These are phyloP conservation scores for Morella rubra DNA, from an alignment of 306 rosid species.

Conservation along the genomic window DNA sequence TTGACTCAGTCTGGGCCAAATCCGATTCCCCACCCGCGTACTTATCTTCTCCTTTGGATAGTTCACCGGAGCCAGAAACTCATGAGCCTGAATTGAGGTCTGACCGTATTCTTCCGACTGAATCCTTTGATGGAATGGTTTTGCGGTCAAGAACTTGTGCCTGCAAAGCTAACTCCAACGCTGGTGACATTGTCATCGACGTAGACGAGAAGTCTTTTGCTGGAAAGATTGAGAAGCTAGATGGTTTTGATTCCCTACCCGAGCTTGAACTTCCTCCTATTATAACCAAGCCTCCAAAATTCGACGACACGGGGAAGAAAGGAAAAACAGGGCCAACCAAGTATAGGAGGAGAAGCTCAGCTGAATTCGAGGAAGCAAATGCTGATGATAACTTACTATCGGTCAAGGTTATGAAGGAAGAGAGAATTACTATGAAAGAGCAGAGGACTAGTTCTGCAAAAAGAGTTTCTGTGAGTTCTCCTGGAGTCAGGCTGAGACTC, in stretches of 20 bases:
- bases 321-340: slow-evolving; percentile 22
- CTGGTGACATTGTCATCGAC: slow-evolving; percentile 60
- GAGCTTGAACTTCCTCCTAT: slow-evolving; percentile 68
- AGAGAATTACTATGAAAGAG: slow-evolving; percentile 7
- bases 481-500: slow-evolving; percentile 57
- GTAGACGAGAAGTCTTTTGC: slow-evolving; percentile 44
- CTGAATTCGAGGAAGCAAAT: slow-evolving; percentile 12
- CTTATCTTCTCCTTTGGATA: slow-evolving; percentile 45
- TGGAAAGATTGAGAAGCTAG: slow-evolving; percentile 32
- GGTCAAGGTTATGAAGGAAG: slow-evolving; percentile 39
- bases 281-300: slow-evolving; percentile 51
- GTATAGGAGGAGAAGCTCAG: slow-evolving; percentile 32
- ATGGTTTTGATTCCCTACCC: slow-evolving; percentile 42
- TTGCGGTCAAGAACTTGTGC: slow-evolving; percentile 16
- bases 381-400: slow-evolving; percentile 24
- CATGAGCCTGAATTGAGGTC: slow-evolving; percentile 64
- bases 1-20: slow-evolving; percentile 60
- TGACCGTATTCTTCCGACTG: slow-evolving; percentile 61
- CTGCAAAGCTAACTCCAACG: slow-evolving; percentile 18
- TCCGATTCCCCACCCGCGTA: slow-evolving; percentile 44
- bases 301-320: slow-evolving; percentile 40
- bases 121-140: slow-evolving; percentile 36
- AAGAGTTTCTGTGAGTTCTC: slow-evolving; percentile 53
- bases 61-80: slow-evolving; percentile 40
- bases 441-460: slow-evolving; percentile 35